A percentile compares a stretch with the other conserved stretches of the same genome.
Evolutionary conservation across 257 asterid genomes (phyloP).

Genomic region (Schizonepeta tenuifolia): DNA sequence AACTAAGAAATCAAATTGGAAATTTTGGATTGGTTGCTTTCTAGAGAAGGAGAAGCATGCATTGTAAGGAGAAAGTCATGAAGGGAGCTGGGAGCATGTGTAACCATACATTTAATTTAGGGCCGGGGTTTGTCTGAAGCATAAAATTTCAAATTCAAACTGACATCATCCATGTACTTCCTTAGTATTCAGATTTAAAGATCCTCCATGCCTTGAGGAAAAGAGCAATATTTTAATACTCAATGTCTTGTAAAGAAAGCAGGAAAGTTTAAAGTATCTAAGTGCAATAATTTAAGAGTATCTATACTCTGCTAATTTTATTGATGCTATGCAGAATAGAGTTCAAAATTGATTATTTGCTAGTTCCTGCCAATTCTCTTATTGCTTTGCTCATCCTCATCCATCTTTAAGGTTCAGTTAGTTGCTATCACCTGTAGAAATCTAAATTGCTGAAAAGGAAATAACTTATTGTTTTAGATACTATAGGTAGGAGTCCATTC

Average conservation of each 20-base stretch:
- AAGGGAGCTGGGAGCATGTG: conserved; percentile 21
- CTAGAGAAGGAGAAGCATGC: conserved; percentile 20
- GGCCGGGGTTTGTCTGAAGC: background rate
- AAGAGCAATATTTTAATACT: background rate
- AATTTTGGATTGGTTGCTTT: conserved; percentile 27
- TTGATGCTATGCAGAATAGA: too few species aligned
- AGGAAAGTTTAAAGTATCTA: too few species aligned
- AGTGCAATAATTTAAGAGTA: too few species aligned
- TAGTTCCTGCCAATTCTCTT: too few species aligned
- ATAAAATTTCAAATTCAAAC: conserved; percentile 2
- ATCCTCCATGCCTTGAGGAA: conserved; percentile 29
- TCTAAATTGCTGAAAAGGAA: too few species aligned
- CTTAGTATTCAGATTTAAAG: conserved; percentile 4
- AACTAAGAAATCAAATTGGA: conserved; percentile 17
- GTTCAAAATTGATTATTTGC: too few species aligned
- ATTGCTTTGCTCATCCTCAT: too few species aligned
- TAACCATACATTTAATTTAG: conserved; percentile 13
- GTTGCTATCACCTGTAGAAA: too few species aligned
- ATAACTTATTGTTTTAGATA: too few species aligned
- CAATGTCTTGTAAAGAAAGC: background rate
- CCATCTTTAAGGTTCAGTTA: too few species aligned
- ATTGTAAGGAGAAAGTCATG: conserved; percentile 11
- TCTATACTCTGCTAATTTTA: too few species aligned
- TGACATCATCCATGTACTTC: background rate
- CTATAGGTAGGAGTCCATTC: too few species aligned